phyloP scores from a whole-genome alignment of 2,329 filamentous ascomycete genomes.

The Rhynchosporium graminicola region DNA sequence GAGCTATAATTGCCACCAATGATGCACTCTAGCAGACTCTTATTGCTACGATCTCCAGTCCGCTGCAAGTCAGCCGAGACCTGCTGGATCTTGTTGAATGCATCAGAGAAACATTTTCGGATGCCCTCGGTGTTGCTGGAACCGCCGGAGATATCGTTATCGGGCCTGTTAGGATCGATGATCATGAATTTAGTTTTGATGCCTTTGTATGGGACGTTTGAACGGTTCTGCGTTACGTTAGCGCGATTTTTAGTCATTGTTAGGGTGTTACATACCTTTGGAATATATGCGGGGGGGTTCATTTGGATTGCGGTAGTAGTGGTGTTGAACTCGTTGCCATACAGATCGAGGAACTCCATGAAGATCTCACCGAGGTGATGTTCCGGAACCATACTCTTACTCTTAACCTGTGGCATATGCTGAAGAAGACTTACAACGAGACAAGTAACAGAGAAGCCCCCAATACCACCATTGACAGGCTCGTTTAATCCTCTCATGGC shows the following conservation, averaged over 20 bases:
- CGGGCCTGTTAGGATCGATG: slow-evolving; percentile 82
- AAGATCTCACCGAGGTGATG: slow-evolving; percentile 78
- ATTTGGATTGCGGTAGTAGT: slow-evolving; percentile 71
- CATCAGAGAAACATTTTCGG: slow-evolving; percentile 67
- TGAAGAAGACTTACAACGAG: slow-evolving; percentile 88
- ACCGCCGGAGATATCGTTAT: slow-evolving; percentile 89
- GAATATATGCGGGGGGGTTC: slow-evolving; percentile 70
- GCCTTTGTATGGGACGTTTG: slow-evolving; percentile 47
- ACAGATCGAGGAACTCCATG: slow-evolving; percentile 86
- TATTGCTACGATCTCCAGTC: slow-evolving; percentile 35
- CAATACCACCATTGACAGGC: slow-evolving; percentile 85
- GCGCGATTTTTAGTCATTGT: neutral
- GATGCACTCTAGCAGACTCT: slow-evolving; percentile 65
- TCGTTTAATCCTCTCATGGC: slow-evolving; percentile 90
- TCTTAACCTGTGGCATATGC: slow-evolving; percentile 71
- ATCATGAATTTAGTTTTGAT: slow-evolving; percentile 75
- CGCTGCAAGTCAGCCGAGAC: slow-evolving; percentile 56
- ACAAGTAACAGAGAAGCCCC: slow-evolving; percentile 93
- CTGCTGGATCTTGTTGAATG: slow-evolving; percentile 57
- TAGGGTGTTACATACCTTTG: slow-evolving; percentile 63
- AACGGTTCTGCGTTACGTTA: slow-evolving; percentile 14
- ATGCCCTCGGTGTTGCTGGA: slow-evolving; percentile 71
- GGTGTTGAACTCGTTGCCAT: slow-evolving; percentile 80
- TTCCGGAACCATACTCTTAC: slow-evolving; percentile 56
- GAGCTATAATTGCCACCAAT: slow-evolving; percentile 77